Conservation (phyloP, 805 yeast species). For the Myxozyma mucilagina region DNA sequence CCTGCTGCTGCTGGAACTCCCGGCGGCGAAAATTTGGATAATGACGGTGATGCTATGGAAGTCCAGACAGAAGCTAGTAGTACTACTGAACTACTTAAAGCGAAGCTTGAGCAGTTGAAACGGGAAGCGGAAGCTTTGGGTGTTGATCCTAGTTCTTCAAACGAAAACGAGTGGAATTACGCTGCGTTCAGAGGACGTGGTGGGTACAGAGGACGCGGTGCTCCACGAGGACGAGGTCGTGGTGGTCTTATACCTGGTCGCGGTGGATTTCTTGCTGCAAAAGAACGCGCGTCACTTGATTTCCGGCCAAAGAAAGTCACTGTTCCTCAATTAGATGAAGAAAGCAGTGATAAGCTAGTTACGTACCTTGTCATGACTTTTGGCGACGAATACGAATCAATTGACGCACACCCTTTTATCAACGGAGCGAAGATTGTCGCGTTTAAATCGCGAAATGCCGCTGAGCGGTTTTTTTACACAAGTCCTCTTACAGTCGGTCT, state of each 20-base stretch:
- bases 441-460: constrained; percentile 43
- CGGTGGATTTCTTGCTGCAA: constrained; percentile 35
- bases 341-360: neutral
- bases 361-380: constrained; percentile 25
- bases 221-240: constrained; percentile 32
- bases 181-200: constrained; percentile 25
- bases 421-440: constrained; percentile 28
- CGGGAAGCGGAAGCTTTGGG: constrained; percentile 41
- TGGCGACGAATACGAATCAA: constrained; percentile 39
- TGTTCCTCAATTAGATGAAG: constrained; percentile 38
- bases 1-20: constrained; percentile 3
- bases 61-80: neutral
- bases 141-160: constrained; percentile 22
- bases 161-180: constrained; percentile 10
- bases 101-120: constrained; percentile 41
- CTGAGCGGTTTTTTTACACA: constrained; percentile 38
- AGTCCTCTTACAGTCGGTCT: constrained; percentile 4
- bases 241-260: neutral
- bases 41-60: neutral
- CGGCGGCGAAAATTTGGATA: neutral
- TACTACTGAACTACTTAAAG: constrained; percentile 37
- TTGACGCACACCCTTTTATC: constrained; percentile 23
- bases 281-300: constrained; percentile 39
- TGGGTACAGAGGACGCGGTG: constrained; percentile 32
- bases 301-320: constrained; percentile 43